Base-by-base conservation (phyloP, 2,329 filamentous ascomycete genomes). In the Colletotrichum lentis region DNA sequence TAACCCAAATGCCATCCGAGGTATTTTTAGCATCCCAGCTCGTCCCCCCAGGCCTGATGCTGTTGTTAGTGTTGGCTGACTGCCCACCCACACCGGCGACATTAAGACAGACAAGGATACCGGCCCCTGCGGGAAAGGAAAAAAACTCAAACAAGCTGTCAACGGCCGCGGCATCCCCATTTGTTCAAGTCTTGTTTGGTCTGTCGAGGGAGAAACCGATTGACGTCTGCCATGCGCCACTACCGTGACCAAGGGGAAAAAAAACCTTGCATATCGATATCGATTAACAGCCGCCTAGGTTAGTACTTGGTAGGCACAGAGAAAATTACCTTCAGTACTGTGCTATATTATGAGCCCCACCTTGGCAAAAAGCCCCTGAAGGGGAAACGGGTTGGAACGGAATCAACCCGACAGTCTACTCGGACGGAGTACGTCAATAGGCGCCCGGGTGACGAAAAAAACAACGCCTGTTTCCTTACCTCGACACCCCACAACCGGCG, bases 21-120 rank as follows among this genome's bases (percentile, higher is more conserved):
- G 31, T 68, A 68, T 65, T 68, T 68, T 68, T 67, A 67, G 64
- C 61, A n/a, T n/a, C n/a, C n/a, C n/a, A n/a, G n/a, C n/a, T 44
- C 43, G 55, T 49, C 43, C 53, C 22, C 43, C 65, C 55, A 27
- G 31, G 60, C 64, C 43, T 64, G 20, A 54, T 64, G 54, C 54
- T 47, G 53, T 62, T 54, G 47, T n/a, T n/a, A n/a, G n/a, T n/a
- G n/a, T n/a, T n/a, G n/a, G 47, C 50, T 50, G 43, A 35, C 54
- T 59, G 37, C 39, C 27, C 27, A 27, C 27, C 27, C 61, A 64
- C 64, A 53, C 55, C 64, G 54, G 41, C 35, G 46, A 52, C 16
- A 50, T 46, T 20, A 12, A 10, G 44, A 50, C 57, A 43, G 16
- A n/a, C n/a, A n/a, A n/a, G 57, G 57, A 49, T 60, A 8, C 6